Evolutionary conservation across 2,329 filamentous ascomycete species (phyloP), one percentile per base, ranked within the genome.

Genomic region (Endoconidiophora polonica): DNA sequence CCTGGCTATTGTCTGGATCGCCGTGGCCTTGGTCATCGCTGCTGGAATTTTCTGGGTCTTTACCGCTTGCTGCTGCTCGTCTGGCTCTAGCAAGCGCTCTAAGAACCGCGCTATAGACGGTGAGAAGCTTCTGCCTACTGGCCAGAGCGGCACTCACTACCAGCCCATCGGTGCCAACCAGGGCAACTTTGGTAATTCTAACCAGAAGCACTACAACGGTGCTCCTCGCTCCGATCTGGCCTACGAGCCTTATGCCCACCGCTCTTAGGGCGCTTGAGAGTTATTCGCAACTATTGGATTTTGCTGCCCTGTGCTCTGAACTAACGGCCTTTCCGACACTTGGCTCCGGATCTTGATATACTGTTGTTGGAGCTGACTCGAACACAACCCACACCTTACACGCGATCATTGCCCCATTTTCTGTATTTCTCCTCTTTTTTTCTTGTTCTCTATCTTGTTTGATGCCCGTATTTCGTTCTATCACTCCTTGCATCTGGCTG

Each of bases 21-120:
- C 80, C 41, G 81, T 81, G 38, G 83, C 76, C 24, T 87, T 93
- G 61, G 81, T 82, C 54, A 62, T 91, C 33, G 84, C 65, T 40
- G 81, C 83, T 5, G 77, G 76, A 56, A 66, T 94, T 61, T 95
- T 96, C 81, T 96, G 91, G 90, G 68, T 88, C 60, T 77, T 93
- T 64, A 86, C 80, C 64, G 76, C 83, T 59, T 96, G 90, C 81
- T 96, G 88, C 77, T 94, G 88, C 72, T 79, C 75, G 58, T 64
- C 64, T 12, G 58, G 62, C 55, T 49, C 55, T 54, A 63, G 70
- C 44, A 58, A 70, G 7, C 63, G 67, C n/a, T 56, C 50, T 37
- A 61, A 62, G 54, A 56, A 62, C 4, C 75, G 75, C 61, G 65
- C 68, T 46, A 63, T 75, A 44, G 60, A 65, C 22, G 62, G 65